phyloP scores from a whole-genome alignment of 768 basidiomycete species.

The Boletales sp. region DNA sequence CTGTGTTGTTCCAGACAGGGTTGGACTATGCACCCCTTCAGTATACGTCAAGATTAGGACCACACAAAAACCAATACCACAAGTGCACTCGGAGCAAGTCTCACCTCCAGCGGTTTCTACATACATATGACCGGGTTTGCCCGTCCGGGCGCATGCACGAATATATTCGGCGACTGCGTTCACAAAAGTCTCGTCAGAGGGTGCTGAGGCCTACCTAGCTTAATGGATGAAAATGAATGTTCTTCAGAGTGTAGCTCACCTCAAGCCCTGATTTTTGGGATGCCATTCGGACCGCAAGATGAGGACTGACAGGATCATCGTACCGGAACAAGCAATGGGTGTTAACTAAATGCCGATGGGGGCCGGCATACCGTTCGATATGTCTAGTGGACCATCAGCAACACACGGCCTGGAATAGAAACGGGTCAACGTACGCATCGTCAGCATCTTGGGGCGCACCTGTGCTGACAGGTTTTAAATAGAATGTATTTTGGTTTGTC shows the following conservation, averaged over 20 bases:
- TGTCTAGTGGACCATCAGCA: conserved; percentile 46
- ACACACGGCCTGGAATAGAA: not conserved
- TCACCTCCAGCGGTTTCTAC: conserved; percentile 96
- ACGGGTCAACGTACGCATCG: conserved; percentile 56
- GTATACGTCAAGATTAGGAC: conserved; percentile 2
- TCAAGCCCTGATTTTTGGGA: conserved; percentile 26
- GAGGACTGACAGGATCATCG: conserved; percentile 89
- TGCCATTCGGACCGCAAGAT: conserved; percentile 70
- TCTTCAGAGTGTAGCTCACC: conserved; percentile 20
- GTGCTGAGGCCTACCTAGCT: conserved; percentile 29
- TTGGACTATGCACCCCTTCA: conserved; percentile 88
- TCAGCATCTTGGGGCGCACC: conserved; percentile 80
- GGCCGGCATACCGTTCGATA: conserved; percentile 51
- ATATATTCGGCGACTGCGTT: conserved; percentile 62
- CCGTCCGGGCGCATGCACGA: conserved; percentile 42
- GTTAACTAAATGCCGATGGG: conserved; percentile 39
- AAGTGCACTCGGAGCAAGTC: conserved; percentile 25
- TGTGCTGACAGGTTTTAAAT: conserved; percentile 91
- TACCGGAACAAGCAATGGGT: conserved; percentile 79
- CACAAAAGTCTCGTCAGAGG: conserved; percentile 66
- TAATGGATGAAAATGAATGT: not conserved
- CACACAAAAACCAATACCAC: not conserved
- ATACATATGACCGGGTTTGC: conserved; percentile 57
- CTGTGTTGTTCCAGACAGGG: conserved; percentile 78
- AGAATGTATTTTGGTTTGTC: conserved; percentile 50